Conservation (phyloP, 2,329 filamentous ascomycete genomes). For the Colletotrichum godetiae region DNA sequence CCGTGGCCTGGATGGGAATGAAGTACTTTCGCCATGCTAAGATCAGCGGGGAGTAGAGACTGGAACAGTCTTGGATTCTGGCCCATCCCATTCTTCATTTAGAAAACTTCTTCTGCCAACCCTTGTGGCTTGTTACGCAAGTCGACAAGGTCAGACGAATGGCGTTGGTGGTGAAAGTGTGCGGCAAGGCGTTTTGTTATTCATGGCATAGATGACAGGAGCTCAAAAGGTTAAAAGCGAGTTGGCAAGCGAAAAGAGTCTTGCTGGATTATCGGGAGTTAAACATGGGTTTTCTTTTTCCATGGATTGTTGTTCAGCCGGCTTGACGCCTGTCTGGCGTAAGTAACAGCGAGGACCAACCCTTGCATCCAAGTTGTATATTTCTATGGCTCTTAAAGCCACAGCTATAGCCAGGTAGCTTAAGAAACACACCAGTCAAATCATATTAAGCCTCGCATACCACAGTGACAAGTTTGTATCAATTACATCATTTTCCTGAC, state of each 20-base stretch:
- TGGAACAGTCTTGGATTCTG: not conserved
- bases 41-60: conserved; percentile 72
- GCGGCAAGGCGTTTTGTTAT: not conserved
- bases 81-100: not conserved
- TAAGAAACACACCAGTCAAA: not conserved
- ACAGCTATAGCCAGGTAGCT: not conserved
- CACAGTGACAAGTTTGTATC: not conserved
- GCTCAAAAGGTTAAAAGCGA: not conserved
- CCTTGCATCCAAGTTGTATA: not conserved
- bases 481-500: not conserved
- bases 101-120: not conserved
- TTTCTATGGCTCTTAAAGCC: not conserved
- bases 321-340: too few relatives aligned
- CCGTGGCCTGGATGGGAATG: conserved; percentile 98
- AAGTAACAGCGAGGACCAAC: not conserved
- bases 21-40: conserved; percentile 99
- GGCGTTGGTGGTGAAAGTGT: not conserved
- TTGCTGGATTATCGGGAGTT: not conserved
- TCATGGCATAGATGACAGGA: not conserved
- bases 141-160: not conserved
- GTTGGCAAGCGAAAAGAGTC: not conserved
- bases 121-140: not conserved
- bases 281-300: not conserved
- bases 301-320: not conserved
- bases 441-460: not conserved